phyloP scores from a whole-genome alignment of 441 rosid species.

The Eutrema salsugineum region DNA sequence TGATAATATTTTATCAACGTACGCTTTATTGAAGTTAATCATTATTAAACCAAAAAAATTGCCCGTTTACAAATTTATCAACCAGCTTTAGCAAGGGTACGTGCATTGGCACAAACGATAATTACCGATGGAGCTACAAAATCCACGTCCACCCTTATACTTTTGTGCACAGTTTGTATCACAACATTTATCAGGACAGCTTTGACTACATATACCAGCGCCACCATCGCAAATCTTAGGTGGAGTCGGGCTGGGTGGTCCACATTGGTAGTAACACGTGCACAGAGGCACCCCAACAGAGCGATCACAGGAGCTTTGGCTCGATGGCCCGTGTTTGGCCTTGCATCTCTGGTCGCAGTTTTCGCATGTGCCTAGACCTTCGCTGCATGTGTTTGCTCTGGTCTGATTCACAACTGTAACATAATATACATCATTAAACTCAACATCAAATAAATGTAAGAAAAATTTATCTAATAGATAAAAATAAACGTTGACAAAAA shows the following conservation, averaged over 20 bases:
- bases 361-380: slow-evolving; percentile 3
- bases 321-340: slow-evolving; percentile 15
- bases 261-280: slow-evolving; percentile 6
- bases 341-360: slow-evolving; percentile 17
- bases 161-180: slow-evolving; percentile 8
- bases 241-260: neutral
- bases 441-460: neutral
- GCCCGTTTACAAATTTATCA: neutral
- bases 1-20: neutral
- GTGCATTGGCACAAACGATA: slow-evolving; percentile 4
- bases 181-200: slow-evolving; percentile 4
- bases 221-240: neutral
- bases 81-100: neutral
- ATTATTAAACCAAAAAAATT: neutral
- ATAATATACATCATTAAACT: neutral
- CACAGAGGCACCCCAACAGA: neutral
- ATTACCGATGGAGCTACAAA: neutral
- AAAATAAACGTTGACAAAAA: neutral
- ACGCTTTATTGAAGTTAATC: no score
- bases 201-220: slow-evolving; percentile 17
- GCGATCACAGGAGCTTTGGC: neutral
- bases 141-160: slow-evolving; percentile 10
- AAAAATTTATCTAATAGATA: neutral
- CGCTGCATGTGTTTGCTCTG: neutral
- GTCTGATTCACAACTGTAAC: slow-evolving; percentile 2